Evolutionary conservation across 2,329 filamentous ascomycete species (phyloP).

Genomic region (Fusarium newnesense): DNA sequence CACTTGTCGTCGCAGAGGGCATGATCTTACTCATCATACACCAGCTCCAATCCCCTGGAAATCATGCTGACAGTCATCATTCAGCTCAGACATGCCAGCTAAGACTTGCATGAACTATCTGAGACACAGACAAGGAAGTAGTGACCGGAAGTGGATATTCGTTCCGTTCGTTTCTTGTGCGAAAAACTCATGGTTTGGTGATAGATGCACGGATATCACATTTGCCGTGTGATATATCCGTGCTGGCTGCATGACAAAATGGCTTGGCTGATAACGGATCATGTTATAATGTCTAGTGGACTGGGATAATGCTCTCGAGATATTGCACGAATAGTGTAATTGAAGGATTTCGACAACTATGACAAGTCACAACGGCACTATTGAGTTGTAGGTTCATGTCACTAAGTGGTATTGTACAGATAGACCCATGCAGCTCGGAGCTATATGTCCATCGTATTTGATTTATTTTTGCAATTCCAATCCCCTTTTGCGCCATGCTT

Average conservation of each 20-base stretch:
- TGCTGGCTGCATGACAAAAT: slow-evolving; percentile 14
- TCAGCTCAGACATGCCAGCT: neutral
- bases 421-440: neutral
- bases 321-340: neutral
- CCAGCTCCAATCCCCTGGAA: neutral
- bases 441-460: neutral
- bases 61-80: slow-evolving; percentile 12
- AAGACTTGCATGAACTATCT: slow-evolving; percentile 22
- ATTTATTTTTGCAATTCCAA: slow-evolving; percentile 9
- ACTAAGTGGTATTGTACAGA: neutral
- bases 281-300: neutral
- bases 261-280: neutral
- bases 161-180: slow-evolving; percentile 2
- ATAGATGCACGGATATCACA: slow-evolving; percentile 21
- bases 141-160: neutral
- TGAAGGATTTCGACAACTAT: neutral
- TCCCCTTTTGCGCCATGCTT: slow-evolving; percentile 20
- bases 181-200: slow-evolving; percentile 10
- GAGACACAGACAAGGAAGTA: slow-evolving; percentile 6
- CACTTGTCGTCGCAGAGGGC: neutral
- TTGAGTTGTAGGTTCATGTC: neutral
- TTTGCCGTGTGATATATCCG: slow-evolving; percentile 8
- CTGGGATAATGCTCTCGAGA: neutral
- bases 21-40: neutral
- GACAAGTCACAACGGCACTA: slow-evolving; percentile 4